phyloP scores from a whole-genome alignment of 371 early-diverging fungal genomes.

The Actinomucor elegans region DNA sequence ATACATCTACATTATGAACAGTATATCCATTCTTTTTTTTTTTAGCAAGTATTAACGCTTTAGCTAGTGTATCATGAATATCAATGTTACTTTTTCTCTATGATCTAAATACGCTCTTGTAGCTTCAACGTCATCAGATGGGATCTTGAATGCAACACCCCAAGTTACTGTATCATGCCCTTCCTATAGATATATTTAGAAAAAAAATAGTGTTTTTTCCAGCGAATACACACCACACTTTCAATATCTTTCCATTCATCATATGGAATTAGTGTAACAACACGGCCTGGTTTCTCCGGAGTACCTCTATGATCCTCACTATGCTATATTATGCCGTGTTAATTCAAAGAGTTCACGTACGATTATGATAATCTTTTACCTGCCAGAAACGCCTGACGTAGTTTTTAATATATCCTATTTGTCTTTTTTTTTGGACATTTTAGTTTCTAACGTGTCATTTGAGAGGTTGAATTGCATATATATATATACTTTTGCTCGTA shows the following conservation, averaged over 20 bases:
- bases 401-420: conserved; percentile 76
- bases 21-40: conserved; percentile 73
- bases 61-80: not conserved
- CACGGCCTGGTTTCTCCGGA: conserved; percentile 80
- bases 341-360: too few species aligned
- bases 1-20: conserved; percentile 70
- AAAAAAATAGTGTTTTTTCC: too few species aligned
- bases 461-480: not conserved
- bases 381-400: conserved; percentile 91
- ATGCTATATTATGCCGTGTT: conserved; percentile 35
- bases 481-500: conserved; percentile 49
- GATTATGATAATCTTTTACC: too few species aligned
- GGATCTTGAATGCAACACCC: conserved; percentile 88
- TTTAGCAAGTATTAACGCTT: conserved; percentile 4
- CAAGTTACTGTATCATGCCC: conserved; percentile 69
- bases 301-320: conserved; percentile 93
- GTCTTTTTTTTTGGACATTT: too few species aligned
- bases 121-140: conserved; percentile 56
- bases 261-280: conserved; percentile 82
- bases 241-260: conserved; percentile 60
- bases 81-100: conserved; percentile 76
- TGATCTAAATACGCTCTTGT: conserved; percentile 80
- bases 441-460: too few species aligned
- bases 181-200: conserved; percentile 34
- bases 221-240: conserved; percentile 32